These are phyloP conservation scores for Silene vulgaris DNA, from an alignment of 179 eudicot genomes.

Conservation along the genomic window DNA sequence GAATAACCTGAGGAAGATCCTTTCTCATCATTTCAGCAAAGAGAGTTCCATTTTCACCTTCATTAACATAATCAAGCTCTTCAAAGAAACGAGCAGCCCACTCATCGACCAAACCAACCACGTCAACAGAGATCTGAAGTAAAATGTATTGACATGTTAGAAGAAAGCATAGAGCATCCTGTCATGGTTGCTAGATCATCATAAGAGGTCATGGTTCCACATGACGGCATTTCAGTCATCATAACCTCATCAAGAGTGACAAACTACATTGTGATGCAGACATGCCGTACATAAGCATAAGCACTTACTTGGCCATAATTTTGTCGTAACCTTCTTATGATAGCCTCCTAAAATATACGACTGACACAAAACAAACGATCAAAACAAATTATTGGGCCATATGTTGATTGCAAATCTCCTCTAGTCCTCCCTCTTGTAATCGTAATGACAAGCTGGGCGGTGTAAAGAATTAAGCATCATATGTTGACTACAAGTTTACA, in stretches of 20 bases:
- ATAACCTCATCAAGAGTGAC: background rate
- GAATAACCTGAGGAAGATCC: constrained; percentile 90
- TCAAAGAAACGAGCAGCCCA: constrained; percentile 99
- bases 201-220: constrained; percentile 12
- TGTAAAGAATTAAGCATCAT: background rate
- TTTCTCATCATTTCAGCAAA: constrained; percentile 98
- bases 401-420: background rate
- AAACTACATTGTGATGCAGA: background rate
- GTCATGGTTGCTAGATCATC: background rate
- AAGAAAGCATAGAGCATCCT: constrained; percentile 6
- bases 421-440: background rate
- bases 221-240: constrained; percentile 4
- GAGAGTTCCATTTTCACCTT: constrained; percentile 88
- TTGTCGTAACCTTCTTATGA: background rate
- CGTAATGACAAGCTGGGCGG: background rate
- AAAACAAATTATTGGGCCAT: background rate
- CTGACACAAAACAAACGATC: background rate
- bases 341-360: background rate
- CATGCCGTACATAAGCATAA: background rate
- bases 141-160: background rate
- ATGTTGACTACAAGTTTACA: background rate
- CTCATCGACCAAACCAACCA: constrained; percentile 97
- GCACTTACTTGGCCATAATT: background rate
- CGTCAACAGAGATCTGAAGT: constrained; percentile 72
- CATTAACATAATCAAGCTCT: constrained; percentile 94